Percentiles rank a stretch among this genome's conserved stretches.
Evolutionary conservation across 177 flowering plant genomes (phyloP).

Genomic region (Tripterygium wilfordii): DNA sequence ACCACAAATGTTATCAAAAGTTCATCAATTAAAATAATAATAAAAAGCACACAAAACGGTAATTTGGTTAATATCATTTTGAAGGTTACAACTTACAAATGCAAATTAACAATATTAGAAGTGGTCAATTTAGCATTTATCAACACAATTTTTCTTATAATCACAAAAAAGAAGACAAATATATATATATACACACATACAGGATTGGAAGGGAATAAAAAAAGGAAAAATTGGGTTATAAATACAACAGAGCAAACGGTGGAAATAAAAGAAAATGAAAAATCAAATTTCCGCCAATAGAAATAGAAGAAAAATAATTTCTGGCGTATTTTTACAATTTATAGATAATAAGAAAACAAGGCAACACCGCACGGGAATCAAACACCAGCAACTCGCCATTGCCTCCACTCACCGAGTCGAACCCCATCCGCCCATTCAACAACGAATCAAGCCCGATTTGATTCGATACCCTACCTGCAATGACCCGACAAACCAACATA

Average conservation of each 20-base stretch:
- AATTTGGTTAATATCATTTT: too few relatives aligned
- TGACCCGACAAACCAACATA: conserved; percentile 93
- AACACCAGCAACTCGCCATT: conserved; percentile 81
- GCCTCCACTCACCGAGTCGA: conserved; percentile 76
- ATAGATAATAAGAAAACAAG: conserved; percentile 91
- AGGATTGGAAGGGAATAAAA: conserved; percentile 5
- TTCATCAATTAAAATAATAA: too few relatives aligned
- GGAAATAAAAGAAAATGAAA: not conserved
- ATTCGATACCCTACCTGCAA: conserved; percentile 82
- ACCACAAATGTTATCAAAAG: too few relatives aligned
- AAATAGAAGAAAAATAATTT: conserved; percentile 10
- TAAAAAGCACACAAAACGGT: too few relatives aligned
- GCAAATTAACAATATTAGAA: too few relatives aligned
- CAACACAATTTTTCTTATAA: conserved; percentile 24
- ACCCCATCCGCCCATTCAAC: conserved; percentile 43
- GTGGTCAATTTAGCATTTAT: too few relatives aligned
- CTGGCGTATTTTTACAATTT: conserved; percentile 41
- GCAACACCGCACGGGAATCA: conserved; percentile 85
- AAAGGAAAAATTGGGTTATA: conserved; percentile 25
- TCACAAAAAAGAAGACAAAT: conserved; percentile 1
- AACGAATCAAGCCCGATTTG: conserved; percentile 40
- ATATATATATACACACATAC: too few relatives aligned
- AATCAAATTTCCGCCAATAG: conserved; percentile 9
- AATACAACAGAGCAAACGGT: conserved; percentile 19
- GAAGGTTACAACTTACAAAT: too few relatives aligned